These are phyloP conservation scores for Orychophragmus violaceus DNA, from an alignment of 345 rosid species.

Conservation along the genomic window DNA sequence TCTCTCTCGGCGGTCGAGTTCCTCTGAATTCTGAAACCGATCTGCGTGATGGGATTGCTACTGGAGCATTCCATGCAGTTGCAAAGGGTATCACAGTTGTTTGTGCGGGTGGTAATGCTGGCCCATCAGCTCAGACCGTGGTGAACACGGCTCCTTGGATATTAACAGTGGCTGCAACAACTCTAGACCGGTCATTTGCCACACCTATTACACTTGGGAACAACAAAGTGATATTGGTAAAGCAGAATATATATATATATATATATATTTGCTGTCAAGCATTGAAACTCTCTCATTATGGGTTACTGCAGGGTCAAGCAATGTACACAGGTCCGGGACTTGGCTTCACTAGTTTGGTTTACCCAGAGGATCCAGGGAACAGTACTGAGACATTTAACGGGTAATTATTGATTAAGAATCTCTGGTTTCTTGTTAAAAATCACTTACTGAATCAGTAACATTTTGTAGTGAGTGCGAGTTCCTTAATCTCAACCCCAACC, in stretches of 20 bases:
- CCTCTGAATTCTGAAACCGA: conserved; percentile 33
- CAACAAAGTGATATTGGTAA: conserved; percentile 26
- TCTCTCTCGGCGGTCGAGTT: conserved; percentile 34
- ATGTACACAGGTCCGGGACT: conserved; percentile 23
- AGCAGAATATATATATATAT: too few relatives aligned
- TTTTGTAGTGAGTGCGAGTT: conserved; percentile 6
- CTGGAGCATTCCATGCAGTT: conserved; percentile 44
- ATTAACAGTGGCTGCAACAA: conserved; percentile 44
- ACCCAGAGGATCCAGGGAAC: conserved; percentile 24
- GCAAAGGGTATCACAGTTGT: conserved; percentile 31
- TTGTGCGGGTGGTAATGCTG: conserved; percentile 27
- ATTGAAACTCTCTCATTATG: background rate
- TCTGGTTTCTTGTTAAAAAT: too few relatives aligned
- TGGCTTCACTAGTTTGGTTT: conserved; percentile 31
- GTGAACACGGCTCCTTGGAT: conserved; percentile 45
- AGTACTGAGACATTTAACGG: conserved; percentile 6
- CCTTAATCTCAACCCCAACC: background rate
- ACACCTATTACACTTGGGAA: conserved; percentile 37
- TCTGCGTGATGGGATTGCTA: conserved; percentile 28
- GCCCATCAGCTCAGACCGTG: conserved; percentile 31
- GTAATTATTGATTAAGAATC: too few relatives aligned
- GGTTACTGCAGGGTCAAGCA: conserved; percentile 23
- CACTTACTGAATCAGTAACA: too few relatives aligned
- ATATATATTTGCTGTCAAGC: too few relatives aligned
- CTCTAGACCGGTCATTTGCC: conserved; percentile 43